These are phyloP conservation scores for Fusarium multiceps DNA, from an alignment of 2,329 filamentous ascomycete genomes.

Conservation along the genomic window DNA sequence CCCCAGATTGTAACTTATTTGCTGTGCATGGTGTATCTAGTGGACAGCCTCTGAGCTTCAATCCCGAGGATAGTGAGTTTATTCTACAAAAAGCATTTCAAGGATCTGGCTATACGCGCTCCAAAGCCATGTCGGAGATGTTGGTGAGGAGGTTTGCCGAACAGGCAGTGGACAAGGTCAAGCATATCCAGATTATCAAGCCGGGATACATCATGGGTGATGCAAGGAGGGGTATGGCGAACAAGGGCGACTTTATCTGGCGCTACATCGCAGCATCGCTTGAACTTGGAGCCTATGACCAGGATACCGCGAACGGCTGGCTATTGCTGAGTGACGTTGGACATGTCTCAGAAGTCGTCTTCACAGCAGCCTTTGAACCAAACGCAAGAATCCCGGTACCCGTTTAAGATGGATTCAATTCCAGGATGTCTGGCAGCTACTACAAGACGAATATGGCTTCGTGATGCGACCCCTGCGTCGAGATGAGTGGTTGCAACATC, in stretches of 20 bases:
- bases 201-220: background rate
- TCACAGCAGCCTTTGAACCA: background rate
- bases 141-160: background rate
- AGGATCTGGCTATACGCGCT: background rate
- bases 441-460: background rate
- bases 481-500: background rate
- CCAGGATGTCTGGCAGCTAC: background rate
- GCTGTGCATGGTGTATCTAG: background rate
- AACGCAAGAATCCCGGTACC: background rate
- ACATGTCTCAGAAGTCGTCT: background rate
- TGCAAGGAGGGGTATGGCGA: background rate
- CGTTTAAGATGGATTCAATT: background rate
- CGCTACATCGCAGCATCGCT: conserved; percentile 3
- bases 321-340: background rate
- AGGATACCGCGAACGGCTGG: background rate
- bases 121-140: background rate
- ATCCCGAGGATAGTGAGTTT: background rate
- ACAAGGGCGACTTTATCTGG: conserved; percentile 1
- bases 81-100: background rate
- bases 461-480: background rate
- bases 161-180: background rate
- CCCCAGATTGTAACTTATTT: background rate
- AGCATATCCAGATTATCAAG: background rate
- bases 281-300: background rate
- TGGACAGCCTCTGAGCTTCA: background rate